phyloP scores from a whole-genome alignment of 352 stramenopile species.

The Pythium angustatum region DNA sequence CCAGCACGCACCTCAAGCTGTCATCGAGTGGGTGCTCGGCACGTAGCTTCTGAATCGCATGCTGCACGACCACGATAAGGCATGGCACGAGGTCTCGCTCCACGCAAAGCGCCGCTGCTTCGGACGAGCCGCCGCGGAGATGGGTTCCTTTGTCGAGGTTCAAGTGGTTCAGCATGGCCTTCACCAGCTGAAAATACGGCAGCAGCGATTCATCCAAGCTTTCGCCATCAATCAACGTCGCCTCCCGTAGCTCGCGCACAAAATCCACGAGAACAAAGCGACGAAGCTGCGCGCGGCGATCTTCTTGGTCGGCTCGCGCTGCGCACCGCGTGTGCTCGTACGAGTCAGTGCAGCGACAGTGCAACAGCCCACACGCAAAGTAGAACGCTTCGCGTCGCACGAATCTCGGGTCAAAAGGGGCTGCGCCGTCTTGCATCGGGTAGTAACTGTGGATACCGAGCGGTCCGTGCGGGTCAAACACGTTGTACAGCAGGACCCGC shows the following conservation, averaged over 20 bases:
- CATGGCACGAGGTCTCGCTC: constrained; percentile 24
- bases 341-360: constrained; percentile 58
- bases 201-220: constrained; percentile 65
- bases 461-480: constrained; percentile 75
- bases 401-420: constrained; percentile 38
- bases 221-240: constrained; percentile 26
- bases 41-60: constrained; percentile 32
- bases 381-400: constrained; percentile 82
- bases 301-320: not conserved
- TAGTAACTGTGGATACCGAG: constrained; percentile 86
- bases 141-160: constrained; percentile 38
- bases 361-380: constrained; percentile 67
- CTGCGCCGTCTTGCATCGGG: constrained; percentile 40
- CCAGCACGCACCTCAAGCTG: constrained; percentile 20
- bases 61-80: constrained; percentile 2
- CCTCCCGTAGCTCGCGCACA: constrained; percentile 47
- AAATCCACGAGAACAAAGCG: constrained; percentile 64
- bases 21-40: constrained; percentile 12
- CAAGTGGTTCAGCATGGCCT: constrained; percentile 62
- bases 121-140: constrained; percentile 24
- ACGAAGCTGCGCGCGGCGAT: constrained; percentile 34
- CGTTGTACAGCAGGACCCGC: constrained; percentile 70
- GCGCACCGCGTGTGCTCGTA: constrained; percentile 55
- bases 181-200: constrained; percentile 65
- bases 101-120: not conserved